A percentile compares a stretch with the other conserved stretches of the same genome.
These are phyloP conservation scores for Cicer bijugum DNA, from an alignment of 306 rosid genomes.

Conservation along the genomic window DNA sequence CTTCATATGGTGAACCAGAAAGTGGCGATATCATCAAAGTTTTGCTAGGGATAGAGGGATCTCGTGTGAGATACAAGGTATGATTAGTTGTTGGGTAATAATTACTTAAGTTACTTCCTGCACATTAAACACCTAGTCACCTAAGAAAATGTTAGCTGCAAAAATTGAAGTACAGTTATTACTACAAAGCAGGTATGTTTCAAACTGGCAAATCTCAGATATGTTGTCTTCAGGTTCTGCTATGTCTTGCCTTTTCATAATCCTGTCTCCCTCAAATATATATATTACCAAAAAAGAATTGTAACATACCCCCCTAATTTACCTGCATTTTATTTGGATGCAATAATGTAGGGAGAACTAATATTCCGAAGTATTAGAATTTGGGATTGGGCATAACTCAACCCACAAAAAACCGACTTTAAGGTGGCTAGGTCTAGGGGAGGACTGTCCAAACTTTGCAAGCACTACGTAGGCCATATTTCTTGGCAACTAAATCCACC, in stretches of 20 bases:
- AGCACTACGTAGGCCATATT: too few species aligned
- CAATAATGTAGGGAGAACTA: background rate
- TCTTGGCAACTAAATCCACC: too few species aligned
- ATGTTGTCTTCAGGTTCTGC: slow-evolving; percentile 5
- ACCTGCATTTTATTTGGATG: slow-evolving; percentile 1
- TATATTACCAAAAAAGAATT: slow-evolving; percentile 1
- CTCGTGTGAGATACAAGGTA: slow-evolving; percentile 77
- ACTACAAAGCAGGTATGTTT: slow-evolving; percentile 9
- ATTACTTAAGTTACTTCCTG: slow-evolving; percentile 24
- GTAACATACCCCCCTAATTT: background rate
- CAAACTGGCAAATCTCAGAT: slow-evolving; percentile 19
- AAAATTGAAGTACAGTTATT: slow-evolving; percentile 19
- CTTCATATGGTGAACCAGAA: slow-evolving; percentile 48
- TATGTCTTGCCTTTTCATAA: background rate
- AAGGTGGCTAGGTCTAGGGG: too few species aligned
- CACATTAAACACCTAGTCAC: background rate
- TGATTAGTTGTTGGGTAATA: slow-evolving; percentile 39
- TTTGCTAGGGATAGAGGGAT: slow-evolving; percentile 59
- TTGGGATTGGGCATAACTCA: too few species aligned
- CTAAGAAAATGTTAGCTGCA: slow-evolving; percentile 24
- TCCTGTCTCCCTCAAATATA: slow-evolving; percentile 6
- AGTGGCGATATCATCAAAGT: slow-evolving; percentile 56
- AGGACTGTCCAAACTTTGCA: too few species aligned
- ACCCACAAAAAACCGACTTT: too few species aligned
- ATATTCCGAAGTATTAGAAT: background rate